phyloP scores from a whole-genome alignment of 768 basidiomycete genomes.

The Amanita thiersii region DNA sequence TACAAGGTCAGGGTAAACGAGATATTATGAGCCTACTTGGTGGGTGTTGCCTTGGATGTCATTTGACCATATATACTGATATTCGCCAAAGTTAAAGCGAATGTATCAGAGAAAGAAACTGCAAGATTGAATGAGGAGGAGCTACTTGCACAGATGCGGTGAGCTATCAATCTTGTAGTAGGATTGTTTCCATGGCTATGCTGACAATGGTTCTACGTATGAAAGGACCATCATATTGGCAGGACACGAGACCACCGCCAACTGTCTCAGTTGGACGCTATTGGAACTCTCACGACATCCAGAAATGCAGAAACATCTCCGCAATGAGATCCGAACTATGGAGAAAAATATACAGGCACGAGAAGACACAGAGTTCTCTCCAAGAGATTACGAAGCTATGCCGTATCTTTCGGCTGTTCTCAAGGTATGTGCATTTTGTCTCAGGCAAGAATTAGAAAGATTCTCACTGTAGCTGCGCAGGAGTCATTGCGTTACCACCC shows the following conservation, averaged over 20 bases:
- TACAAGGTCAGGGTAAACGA: constrained; percentile 24
- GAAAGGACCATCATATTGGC: constrained; percentile 44
- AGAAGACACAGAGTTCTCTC: constrained; percentile 28
- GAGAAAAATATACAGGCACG: constrained; percentile 25
- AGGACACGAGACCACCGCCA: constrained; percentile 57
- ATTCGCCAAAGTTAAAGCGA: constrained; percentile 37
- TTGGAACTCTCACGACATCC: constrained; percentile 54
- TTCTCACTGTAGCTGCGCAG: constrained; percentile 16
- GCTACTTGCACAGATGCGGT: constrained; percentile 45
- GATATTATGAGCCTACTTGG: constrained; percentile 39
- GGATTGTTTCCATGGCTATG: constrained; percentile 28
- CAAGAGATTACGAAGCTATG: constrained; percentile 42
- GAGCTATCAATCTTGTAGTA: constrained; percentile 31
- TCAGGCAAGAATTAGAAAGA: neutral
- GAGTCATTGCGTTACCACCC: constrained; percentile 39
- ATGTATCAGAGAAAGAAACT: constrained; percentile 36
- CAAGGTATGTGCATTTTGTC: constrained; percentile 23
- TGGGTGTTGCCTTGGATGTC: constrained; percentile 11
- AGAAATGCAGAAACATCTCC: constrained; percentile 49
- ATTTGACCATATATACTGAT: neutral
- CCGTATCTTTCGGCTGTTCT: constrained; percentile 36
- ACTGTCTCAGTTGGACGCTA: constrained; percentile 50
- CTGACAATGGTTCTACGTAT: no score
- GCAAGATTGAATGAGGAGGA: constrained; percentile 39
- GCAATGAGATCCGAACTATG: constrained; percentile 46